phyloP scores from a whole-genome alignment of 805 yeast species.

The Wickerhamiella domercqiae region DNA sequence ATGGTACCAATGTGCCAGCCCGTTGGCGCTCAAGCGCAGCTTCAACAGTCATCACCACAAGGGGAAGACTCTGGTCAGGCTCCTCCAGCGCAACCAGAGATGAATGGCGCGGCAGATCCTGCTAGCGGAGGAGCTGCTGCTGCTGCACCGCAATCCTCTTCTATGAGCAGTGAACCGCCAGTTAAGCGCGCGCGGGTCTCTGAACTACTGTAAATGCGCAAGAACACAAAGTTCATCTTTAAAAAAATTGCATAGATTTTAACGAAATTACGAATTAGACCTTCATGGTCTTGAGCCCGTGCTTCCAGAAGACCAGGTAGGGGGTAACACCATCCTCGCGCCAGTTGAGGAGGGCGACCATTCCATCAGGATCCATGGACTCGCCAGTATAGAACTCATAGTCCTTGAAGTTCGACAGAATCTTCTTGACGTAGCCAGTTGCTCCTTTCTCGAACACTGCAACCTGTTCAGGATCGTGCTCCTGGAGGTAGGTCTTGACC shows the following conservation, averaged over 20 bases:
- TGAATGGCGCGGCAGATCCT: not conserved
- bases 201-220: slow-evolving; percentile 2
- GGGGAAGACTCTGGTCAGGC: not conserved
- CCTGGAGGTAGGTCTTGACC: slow-evolving; percentile 82
- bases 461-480: slow-evolving; percentile 74
- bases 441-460: slow-evolving; percentile 96
- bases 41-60: too few relatives aligned
- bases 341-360: slow-evolving; percentile 96
- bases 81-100: not conserved
- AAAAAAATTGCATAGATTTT: not conserved
- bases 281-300: slow-evolving; percentile 83
- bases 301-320: slow-evolving; percentile 96
- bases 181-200: slow-evolving; percentile 4
- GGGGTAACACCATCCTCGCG: slow-evolving; percentile 99
- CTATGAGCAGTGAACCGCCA: too few relatives aligned
- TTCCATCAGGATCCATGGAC: slow-evolving; percentile 99
- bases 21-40: not conserved
- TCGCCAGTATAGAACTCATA: slow-evolving; percentile 99
- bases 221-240: not conserved
- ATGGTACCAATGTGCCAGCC: too few relatives aligned
- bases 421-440: slow-evolving; percentile 87
- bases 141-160: too few relatives aligned
- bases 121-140: not conserved
- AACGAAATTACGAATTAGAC: slow-evolving; percentile 37
- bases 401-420: slow-evolving; percentile 88